Evolutionary conservation across 2,329 filamentous ascomycete species (phyloP), one percentile per base, ranked within the genome.

Genomic region (Graphilbum sp.): DNA sequence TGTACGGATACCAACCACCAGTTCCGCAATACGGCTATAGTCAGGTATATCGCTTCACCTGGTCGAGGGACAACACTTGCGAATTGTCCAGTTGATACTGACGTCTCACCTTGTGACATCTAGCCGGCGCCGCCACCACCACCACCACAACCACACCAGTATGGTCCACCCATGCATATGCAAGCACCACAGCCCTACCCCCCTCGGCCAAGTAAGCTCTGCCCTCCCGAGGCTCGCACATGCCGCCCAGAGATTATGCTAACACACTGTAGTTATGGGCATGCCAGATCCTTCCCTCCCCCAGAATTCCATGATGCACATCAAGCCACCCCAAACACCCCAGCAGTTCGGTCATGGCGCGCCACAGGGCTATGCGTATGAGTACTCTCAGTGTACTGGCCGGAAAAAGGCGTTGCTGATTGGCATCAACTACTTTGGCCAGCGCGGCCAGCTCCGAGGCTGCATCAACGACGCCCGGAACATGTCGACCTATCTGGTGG

Each of bases 381-480:
- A 88, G 57, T 95, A 95, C 59, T 94, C 86, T 34, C 79, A 79
- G 47, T 96, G 87, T 56, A 92, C 81, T 5, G 88, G 87, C 34
- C 75, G 77, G 50, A 69, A 87, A 54, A 95, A 95, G 62, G 88
- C 87, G 5, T 63, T 95, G 23, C 60, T 96, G 43, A 88, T 95
- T 48, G 88, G 88, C 39, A 94, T 95, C 65, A 95, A 95, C 61
- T 95, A 96, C 61, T 95, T 95, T 54, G 78, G 81, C 37, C 87
- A 41, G 29, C 75, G 83, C 41, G 87, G 87, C 21, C 83, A 95
- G 64, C 67, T 95, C 35, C 70, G 86, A 41, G 88, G 88, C 34
- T 96, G 88, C 54, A 95, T 95, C 64, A 95, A 96, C 54, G 88
- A 96, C 55, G 88, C 95, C 32, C 83, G 87, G 60, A 95, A 95